phyloP scores from a whole-genome alignment of 2,329 filamentous ascomycete species.

The Fusarium albidum region DNA sequence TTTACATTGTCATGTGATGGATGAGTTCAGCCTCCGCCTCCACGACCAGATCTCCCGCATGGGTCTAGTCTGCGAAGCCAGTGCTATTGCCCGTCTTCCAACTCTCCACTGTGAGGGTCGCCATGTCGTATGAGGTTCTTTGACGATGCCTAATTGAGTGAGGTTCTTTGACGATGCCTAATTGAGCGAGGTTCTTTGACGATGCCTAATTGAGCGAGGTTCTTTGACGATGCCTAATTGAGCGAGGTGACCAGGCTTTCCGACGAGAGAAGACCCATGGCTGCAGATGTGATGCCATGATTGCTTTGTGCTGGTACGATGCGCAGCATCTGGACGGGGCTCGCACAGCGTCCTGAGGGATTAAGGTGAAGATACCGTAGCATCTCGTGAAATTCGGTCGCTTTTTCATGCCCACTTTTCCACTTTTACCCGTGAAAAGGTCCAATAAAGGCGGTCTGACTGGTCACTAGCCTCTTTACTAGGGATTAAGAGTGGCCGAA shows the following conservation, averaged over 20 bases:
- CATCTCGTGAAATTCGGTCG: too few relatives aligned
- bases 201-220: conserved; percentile 19
- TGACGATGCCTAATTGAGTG: conserved; percentile 5
- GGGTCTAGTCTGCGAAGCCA: background rate
- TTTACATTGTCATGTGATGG: background rate
- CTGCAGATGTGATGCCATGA: background rate
- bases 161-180: too few relatives aligned
- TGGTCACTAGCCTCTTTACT: too few relatives aligned
- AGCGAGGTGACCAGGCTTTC: conserved; percentile 6
- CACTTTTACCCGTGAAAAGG: too few relatives aligned
- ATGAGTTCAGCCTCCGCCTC: background rate
- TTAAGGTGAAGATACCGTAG: conserved; percentile 3
- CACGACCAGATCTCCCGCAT: background rate
- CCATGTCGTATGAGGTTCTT: conserved; percentile 30
- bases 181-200: conserved; percentile 11
- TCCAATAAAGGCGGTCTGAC: too few relatives aligned
- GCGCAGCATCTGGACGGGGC: background rate
- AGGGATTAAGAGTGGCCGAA: too few relatives aligned
- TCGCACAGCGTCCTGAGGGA: conserved; percentile 6
- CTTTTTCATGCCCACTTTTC: too few relatives aligned
- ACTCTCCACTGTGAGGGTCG: background rate
- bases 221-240: conserved; percentile 7
- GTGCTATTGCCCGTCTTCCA: background rate
- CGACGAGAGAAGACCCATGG: conserved; percentile 12
- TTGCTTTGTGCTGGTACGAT: conserved; percentile 1